Conservation (phyloP, 1,284 basidiomycete genomes). For the Heliocybe sulcata region DNA sequence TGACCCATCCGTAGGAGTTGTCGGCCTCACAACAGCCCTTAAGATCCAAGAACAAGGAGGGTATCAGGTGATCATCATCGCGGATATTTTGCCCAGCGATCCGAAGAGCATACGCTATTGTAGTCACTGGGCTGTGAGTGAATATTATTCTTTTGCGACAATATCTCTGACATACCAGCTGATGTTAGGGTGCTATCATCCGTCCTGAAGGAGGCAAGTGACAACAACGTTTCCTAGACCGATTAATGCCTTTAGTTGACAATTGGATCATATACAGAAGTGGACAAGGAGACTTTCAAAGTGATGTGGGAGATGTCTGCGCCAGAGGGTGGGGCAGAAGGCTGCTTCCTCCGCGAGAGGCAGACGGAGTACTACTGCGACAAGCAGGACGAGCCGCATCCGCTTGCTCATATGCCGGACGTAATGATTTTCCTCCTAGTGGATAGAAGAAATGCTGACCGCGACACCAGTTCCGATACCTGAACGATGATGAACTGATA, state of each 20-base stretch:
- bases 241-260: neutral
- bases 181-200: constrained; percentile 54
- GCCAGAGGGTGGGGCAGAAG: constrained; percentile 40
- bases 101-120: constrained; percentile 62
- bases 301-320: constrained; percentile 65
- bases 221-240: constrained; percentile 30
- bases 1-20: constrained; percentile 42
- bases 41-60: constrained; percentile 50
- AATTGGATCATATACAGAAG: constrained; percentile 29
- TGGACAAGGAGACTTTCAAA: constrained; percentile 67
- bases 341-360: constrained; percentile 51
- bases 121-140: constrained; percentile 70
- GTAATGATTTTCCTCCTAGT: constrained; percentile 30
- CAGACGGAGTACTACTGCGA: constrained; percentile 56
- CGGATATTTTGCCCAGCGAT: constrained; percentile 62
- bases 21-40: constrained; percentile 67
- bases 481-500: constrained; percentile 36
- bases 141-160: constrained; percentile 3
- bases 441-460: neutral
- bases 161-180: neutral
- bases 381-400: constrained; percentile 29
- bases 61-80: constrained; percentile 57
- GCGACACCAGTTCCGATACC: constrained; percentile 37
- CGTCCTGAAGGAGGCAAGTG: constrained; percentile 36
- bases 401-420: constrained; percentile 53